Evolutionary conservation across 2,329 filamentous ascomycete species (phyloP).

Genomic region (Colletotrichum paranaense): DNA sequence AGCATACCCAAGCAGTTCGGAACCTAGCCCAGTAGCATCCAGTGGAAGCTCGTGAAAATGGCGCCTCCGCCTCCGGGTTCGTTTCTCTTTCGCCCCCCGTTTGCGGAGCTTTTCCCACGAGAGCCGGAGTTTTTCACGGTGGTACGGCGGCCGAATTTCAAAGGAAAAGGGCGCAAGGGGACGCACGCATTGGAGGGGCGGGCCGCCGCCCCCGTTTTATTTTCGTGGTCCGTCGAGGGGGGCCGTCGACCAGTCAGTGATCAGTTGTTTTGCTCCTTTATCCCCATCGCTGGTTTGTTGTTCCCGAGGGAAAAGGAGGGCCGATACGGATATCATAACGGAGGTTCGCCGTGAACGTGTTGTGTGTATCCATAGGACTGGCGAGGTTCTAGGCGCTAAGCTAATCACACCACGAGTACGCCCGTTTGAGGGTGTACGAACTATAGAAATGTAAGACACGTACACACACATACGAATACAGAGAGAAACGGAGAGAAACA

Average conservation of each 20-base stretch:
- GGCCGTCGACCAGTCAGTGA: not conserved
- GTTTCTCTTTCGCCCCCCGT: not conserved
- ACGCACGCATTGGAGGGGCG: not conserved
- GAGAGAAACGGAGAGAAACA: not conserved
- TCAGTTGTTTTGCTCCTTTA: not conserved
- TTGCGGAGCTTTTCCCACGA: conserved; percentile 18
- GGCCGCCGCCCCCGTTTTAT: not conserved
- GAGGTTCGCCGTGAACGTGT: not conserved
- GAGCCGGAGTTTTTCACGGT: conserved; percentile 28
- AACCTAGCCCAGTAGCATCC: too few relatives aligned
- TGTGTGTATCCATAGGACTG: not conserved
- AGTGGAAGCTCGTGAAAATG: not conserved
- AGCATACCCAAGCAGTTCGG: not conserved
- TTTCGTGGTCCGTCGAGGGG: not conserved
- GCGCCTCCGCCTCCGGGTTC: not conserved
- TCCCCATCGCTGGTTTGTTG: not conserved
- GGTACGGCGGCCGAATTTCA: conserved; percentile 26
- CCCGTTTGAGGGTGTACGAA: not conserved
- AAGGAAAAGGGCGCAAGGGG: not conserved
- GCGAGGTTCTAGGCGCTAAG: not conserved
- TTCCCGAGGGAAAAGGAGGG: not conserved
- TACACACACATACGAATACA: not conserved
- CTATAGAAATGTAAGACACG: not conserved
- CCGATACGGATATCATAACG: not conserved
- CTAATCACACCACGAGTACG: not conserved